Base-by-base conservation (phyloP, 306 rosid species). In the Prunus davidiana region DNA sequence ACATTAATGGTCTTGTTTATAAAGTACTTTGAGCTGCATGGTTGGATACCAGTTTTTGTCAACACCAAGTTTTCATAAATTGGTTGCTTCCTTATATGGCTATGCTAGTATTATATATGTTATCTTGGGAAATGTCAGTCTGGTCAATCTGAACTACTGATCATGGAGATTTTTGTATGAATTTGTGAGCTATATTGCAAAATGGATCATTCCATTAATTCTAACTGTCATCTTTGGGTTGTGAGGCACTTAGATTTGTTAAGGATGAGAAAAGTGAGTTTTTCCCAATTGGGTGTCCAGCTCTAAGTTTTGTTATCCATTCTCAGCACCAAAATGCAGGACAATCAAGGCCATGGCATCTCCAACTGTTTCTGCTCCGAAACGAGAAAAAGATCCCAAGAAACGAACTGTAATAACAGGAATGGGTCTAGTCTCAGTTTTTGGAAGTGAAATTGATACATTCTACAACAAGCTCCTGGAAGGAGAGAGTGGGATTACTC, bases 401-500 rank as follows among this genome's bases (percentile, higher is more conserved):
- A 91, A 91, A 80, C 69, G 93, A 67, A 75, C 88, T 49, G 93
- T 89, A 20, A 87, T 91, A 78, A 91, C 96, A 9, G 93, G 96
- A 64, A 89, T 84, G 91, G 96, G 96, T 12, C 82, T 91, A 14
- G 96, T 87, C 50, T 87, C 96, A 3, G 90, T 86, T 25, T 89
- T 89, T 76, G 96, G 96, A 11, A 87, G 69, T 79, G 90, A 84
- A 51, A 79, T 90, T 74, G 89, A 82, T 27, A 56, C 81, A 50
- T 82, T 84, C 80, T 89, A 91, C 84, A 67, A 81, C 80, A 85
- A 80, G 38, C 93, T 91, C 58, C 88, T 91, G 2, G 90, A 87
- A 52, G 96, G 96, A 69, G 83, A 85, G 74, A 91, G 96, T 84
- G 96, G 96, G n/a, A 91, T 91, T 71, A 89, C 87, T 79, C 61